Evolutionary conservation across 805 yeast species (phyloP), one percentile per base, ranked within the genome.

Genomic region (Nakazawaea ishiwadae): DNA sequence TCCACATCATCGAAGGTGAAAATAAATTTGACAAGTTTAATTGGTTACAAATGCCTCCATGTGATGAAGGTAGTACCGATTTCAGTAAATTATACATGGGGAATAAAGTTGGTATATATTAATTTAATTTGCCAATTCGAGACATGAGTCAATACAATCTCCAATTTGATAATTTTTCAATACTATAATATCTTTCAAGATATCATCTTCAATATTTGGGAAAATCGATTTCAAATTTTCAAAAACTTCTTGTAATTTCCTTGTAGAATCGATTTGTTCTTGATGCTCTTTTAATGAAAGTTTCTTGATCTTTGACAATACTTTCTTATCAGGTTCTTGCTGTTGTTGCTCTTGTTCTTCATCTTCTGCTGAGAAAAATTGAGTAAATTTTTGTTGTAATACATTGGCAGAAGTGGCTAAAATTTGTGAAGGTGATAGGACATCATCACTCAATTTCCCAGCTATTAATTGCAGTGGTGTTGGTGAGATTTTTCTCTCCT

Each of bases 21-120:
- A 64, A 74, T 10, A 56, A 69, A 19, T 85, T 83, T 52, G 93
- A 84, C 54, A 61, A 63, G 17, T 58, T 67, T 52, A 84, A 84
- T 55, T 85, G 95, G 93, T 67, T 84, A 27, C 95, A 85, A 53
- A 77, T 84, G 4, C 93, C 93, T 2, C 74, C 81, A 0, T 52
- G 73, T 4, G 47, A 51, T 6, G 62, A 60, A 10, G 90, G 91
- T 0, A 84, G 87, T 1, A 57, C 69, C 0, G 62, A 79, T 12
- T 83, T 84, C 47, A 71, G 45, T 20, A 16, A 34, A 10, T 42
- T 42, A 30, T 37, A 37, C 17, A 30, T 33, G 23, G 45, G 45
- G 7, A 42, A 37, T 23, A 42, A 33, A 28, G 45, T 42, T 29
- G 45, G 45, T n/a, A 14, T 42, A n/a, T 35, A 36, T 12, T 26